Conservation (phyloP, 441 rosid genomes). For the Sinapis alba region DNA sequence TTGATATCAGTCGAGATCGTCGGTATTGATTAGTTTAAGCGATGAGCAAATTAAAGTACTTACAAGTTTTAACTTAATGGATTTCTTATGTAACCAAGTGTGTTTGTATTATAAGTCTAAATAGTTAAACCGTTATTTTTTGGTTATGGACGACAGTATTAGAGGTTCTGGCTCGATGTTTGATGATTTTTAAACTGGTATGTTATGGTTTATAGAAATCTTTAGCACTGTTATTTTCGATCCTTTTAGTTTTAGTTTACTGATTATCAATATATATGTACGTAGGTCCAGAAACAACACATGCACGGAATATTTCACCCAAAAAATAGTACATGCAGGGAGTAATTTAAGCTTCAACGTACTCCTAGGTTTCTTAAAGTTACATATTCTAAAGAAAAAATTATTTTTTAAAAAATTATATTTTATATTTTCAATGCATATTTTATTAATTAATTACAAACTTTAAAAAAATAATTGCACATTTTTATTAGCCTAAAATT, state of each 20-base stretch:
- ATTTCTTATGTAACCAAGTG: background rate
- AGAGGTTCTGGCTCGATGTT: background rate
- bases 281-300: background rate
- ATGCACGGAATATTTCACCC: background rate
- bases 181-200: background rate
- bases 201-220: background rate
- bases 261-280: background rate
- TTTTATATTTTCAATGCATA: no score
- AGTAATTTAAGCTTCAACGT: background rate
- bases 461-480: no score
- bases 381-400: no score
- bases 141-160: background rate
- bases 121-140: background rate
- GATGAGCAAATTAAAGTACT: background rate
- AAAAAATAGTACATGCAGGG: background rate
- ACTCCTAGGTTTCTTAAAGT: no score
- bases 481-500: no score
- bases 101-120: background rate
- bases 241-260: background rate
- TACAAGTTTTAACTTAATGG: background rate
- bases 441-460: no score
- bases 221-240: background rate
- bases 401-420: no score
- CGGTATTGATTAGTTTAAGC: conserved; percentile 7
- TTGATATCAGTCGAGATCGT: conserved; percentile 18